A percentile compares a stretch with the other conserved stretches of the same genome.
Evolutionary conservation across 768 basidiomycete genomes (phyloP).

Genomic region (Tulasnella sp.): DNA sequence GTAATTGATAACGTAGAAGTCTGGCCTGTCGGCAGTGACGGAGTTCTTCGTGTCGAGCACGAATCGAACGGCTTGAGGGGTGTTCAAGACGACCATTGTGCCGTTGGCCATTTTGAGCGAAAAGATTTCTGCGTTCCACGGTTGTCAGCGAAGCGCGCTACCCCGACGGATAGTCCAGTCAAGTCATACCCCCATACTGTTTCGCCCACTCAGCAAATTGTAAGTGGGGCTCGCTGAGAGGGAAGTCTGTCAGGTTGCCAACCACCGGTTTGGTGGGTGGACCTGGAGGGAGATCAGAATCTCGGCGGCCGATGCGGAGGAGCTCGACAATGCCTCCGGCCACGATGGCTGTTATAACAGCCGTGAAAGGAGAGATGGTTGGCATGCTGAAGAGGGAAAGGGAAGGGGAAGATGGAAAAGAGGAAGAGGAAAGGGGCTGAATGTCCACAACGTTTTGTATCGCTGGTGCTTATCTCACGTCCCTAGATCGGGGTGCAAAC

Average conservation of each 20-base stretch:
- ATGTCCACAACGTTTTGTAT: not conserved
- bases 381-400: not conserved
- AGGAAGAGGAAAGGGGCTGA: not conserved
- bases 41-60: constrained; percentile 36
- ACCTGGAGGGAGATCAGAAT: constrained; percentile 35
- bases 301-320: constrained; percentile 25
- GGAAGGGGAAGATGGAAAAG: not conserved
- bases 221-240: constrained; percentile 33
- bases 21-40: constrained; percentile 25
- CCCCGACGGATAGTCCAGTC: constrained; percentile 28
- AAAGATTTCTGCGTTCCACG: constrained; percentile 23
- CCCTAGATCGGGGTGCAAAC: not conserved
- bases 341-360: not conserved
- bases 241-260: constrained; percentile 35
- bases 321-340: not conserved
- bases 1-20: constrained; percentile 33
- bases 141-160: not conserved
- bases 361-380: not conserved
- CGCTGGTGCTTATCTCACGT: not conserved
- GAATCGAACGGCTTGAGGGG: constrained; percentile 34
- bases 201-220: constrained; percentile 37
- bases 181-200: constrained; percentile 32
- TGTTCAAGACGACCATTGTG: constrained; percentile 35
- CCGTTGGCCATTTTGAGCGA: constrained; percentile 35
- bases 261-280: constrained; percentile 35